Base-by-base conservation (phyloP, 352 stramenopile species). In the Globisporangium polare region DNA sequence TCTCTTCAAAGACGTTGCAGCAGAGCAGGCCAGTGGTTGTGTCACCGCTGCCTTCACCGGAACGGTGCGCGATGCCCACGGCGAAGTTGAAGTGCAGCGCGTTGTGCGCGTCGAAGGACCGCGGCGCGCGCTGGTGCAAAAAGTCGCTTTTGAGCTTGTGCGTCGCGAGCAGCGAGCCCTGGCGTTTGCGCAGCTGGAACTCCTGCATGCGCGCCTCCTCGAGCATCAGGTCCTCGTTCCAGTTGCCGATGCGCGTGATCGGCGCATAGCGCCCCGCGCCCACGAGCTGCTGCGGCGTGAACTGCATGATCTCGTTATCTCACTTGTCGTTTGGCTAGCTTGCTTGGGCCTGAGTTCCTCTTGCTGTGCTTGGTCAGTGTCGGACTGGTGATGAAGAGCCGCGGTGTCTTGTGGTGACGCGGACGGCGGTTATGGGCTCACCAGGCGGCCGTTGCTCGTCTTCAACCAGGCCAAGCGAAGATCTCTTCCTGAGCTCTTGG, bases 221-320 rank as follows among this genome's bases (percentile, higher is more conserved):
- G 20, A 95, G 74, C 86, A 94, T 91, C 59, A 92, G 63, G 58
- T 96, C 88, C 66, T 96, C 86, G 74, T 95, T 95, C 88, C 88
- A 96, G 60, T 96, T 96, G 53, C 88, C 88, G 54, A 95, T 92
- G 50, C 84, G 88, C 50, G 86, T 96, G 29, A 62, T 72, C 15
- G 84, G 79, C 56, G 78, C 83, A 69, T 95, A 95, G 22, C 86
- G 81, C 2, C 86, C 86, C 18, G 84, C 88, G 27, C 88, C 88
- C 15, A 94, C 82, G 54, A 95, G 84, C 64, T 96, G 88, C 69
- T 96, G 88, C 41, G 88, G 88, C n/a, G 88, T 96, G 68, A 96
- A 95, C 66, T 95, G 86, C 88, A 96, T 96, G 9, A 31, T 33
- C n/a, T 29, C 7, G n/a, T 5, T 45, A 26, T 26, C 22, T 37